phyloP scores from a whole-genome alignment of 176 grass and related monocot species.

The Cenchrus americanus region DNA sequence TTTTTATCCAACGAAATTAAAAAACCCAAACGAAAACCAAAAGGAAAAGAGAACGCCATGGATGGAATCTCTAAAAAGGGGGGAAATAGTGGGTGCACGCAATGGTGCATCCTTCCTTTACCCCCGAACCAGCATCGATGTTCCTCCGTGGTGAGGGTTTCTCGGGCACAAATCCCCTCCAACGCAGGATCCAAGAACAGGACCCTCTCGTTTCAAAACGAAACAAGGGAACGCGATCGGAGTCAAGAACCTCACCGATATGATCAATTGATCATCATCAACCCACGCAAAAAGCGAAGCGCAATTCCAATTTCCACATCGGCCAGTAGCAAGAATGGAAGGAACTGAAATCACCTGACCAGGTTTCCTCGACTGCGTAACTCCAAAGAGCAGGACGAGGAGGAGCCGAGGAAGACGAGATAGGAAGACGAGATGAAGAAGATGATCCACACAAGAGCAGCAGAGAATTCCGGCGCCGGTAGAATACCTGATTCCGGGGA shows the following conservation, averaged over 20 bases:
- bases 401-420: background rate
- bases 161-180: background rate
- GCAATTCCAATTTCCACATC: background rate
- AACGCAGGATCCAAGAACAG: conserved; percentile 31
- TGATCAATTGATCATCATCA: background rate
- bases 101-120: background rate
- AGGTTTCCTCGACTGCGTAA: background rate
- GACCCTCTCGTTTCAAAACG: background rate
- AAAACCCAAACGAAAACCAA: background rate
- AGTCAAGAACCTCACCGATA: background rate
- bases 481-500: background rate
- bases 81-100: background rate
- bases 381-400: background rate
- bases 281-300: background rate
- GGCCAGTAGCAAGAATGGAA: background rate
- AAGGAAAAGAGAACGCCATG: background rate
- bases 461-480: background rate
- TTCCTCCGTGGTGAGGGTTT: conserved; percentile 13
- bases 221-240: background rate
- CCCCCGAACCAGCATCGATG: background rate
- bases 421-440: too few species aligned
- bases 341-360: conserved; percentile 1
- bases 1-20: conserved; percentile 1
- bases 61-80: conserved; percentile 16
- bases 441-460: background rate